A percentile compares a stretch with the other conserved stretches of the same genome.
These are phyloP conservation scores for Cordyceps fumosorosea DNA, from an alignment of 2,329 filamentous ascomycete genomes.

Conservation along the genomic window DNA sequence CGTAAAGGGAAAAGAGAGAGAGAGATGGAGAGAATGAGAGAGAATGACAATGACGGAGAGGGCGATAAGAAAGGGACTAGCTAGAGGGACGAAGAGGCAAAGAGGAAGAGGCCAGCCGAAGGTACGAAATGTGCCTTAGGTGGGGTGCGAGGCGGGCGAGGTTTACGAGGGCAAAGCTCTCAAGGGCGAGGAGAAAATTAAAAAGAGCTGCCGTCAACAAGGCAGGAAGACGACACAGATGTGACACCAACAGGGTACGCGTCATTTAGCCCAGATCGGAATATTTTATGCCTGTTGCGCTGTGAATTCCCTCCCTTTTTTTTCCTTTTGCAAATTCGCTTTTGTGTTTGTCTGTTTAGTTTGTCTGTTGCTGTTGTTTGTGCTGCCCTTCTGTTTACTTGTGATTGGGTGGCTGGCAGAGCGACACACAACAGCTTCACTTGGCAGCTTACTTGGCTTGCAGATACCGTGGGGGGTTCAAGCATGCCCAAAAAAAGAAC, in stretches of 20 bases:
- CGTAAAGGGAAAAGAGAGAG: background rate
- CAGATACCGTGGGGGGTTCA: background rate
- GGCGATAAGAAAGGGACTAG: background rate
- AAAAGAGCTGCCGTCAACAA: background rate
- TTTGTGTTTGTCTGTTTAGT: background rate
- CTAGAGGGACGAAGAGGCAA: background rate
- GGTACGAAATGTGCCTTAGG: slow-evolving; percentile 5
- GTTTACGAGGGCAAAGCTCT: slow-evolving; percentile 1
- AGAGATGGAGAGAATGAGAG: background rate
- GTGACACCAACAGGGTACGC: background rate
- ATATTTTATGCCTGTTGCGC: background rate
- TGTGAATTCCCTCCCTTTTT: background rate
- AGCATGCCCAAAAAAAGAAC: background rate
- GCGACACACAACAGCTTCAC: background rate
- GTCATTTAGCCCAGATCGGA: background rate
- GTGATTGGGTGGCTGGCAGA: background rate
- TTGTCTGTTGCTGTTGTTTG: background rate
- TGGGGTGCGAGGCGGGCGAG: slow-evolving; percentile 7
- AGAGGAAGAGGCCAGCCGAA: background rate
- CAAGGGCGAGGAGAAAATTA: slow-evolving; percentile 5
- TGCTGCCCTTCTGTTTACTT: slow-evolving; percentile 9
- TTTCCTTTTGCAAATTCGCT: background rate
- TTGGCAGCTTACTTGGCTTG: background rate
- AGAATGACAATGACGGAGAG: background rate
- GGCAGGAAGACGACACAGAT: background rate